Evolutionary conservation across 306 rosid species (phyloP).

Genomic region (Clitoria ternatea): DNA sequence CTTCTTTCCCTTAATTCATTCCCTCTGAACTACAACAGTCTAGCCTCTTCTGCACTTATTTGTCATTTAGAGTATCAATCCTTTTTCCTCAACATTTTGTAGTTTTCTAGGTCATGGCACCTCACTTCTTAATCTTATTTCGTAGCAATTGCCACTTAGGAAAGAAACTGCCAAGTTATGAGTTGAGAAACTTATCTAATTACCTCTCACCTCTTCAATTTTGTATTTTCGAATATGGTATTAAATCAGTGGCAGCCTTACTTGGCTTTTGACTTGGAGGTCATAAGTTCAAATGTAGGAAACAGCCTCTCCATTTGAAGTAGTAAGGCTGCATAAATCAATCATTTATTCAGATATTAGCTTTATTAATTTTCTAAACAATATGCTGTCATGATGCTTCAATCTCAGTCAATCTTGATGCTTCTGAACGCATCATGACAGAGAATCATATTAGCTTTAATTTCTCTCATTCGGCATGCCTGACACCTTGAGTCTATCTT

Average conservation of each 20-base stretch:
- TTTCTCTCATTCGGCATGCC: not conserved
- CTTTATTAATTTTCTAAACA: not conserved
- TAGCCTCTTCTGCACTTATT: not conserved
- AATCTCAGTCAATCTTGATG: not conserved
- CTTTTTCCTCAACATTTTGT: conserved; percentile 6
- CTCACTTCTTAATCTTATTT: not conserved
- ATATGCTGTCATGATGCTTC: not conserved
- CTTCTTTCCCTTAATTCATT: not conserved
- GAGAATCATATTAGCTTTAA: not conserved
- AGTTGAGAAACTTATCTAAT: not conserved
- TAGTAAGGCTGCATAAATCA: not conserved
- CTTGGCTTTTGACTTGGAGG: not conserved
- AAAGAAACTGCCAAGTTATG: not conserved
- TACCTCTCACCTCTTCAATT: not conserved
- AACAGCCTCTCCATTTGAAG: not conserved
- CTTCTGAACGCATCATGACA: not conserved
- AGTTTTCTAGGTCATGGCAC: not conserved
- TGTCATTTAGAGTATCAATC: not conserved
- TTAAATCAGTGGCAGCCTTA: not conserved
- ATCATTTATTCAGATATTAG: not conserved
- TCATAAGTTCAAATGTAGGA: not conserved
- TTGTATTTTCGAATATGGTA: not conserved
- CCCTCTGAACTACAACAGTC: not conserved
- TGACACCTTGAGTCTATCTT: not conserved
- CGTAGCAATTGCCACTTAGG: not conserved